Percentiles rank a stretch among this genome's conserved stretches.
These are phyloP conservation scores for button mushroom (Agaricus bisporus) DNA, from an alignment of 768 basidiomycete species.

Conservation along the genomic window DNA sequence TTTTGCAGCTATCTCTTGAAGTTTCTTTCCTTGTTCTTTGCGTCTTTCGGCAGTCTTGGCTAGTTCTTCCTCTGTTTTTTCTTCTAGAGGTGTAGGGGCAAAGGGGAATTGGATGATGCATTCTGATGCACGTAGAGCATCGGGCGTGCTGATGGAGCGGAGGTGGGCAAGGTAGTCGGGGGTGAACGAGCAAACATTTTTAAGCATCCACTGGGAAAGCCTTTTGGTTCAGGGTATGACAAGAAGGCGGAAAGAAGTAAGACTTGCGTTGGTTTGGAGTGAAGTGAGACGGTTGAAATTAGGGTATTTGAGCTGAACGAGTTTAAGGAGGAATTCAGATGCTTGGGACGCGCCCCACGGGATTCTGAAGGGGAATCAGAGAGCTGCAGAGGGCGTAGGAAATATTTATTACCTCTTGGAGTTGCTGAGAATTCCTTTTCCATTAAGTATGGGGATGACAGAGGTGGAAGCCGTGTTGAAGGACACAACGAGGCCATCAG, in stretches of 20 bases:
- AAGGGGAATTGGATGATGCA: slow-evolving; percentile 89
- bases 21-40: slow-evolving; percentile 78
- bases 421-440: slow-evolving; percentile 77
- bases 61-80: slow-evolving; percentile 91
- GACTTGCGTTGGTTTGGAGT: slow-evolving; percentile 67
- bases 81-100: slow-evolving; percentile 52
- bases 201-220: slow-evolving; percentile 75
- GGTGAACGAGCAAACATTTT: slow-evolving; percentile 80
- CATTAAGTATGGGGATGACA: slow-evolving; percentile 80
- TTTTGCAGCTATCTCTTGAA: slow-evolving; percentile 90
- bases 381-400: background rate
- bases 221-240: background rate
- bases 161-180: slow-evolving; percentile 68
- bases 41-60: slow-evolving; percentile 70
- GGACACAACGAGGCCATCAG: slow-evolving; percentile 83
- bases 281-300: slow-evolving; percentile 80
- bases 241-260: background rate
- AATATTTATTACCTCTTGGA: slow-evolving; percentile 62
- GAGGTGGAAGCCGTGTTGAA: slow-evolving; percentile 91
- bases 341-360: slow-evolving; percentile 92
- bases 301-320: slow-evolving; percentile 93
- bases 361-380: slow-evolving; percentile 45
- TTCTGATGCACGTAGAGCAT: slow-evolving; percentile 54
- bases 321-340: slow-evolving; percentile 86
- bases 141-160: slow-evolving; percentile 61